Conservation (phyloP, 2,329 filamentous ascomycete genomes). For the Diaporthe vexans region DNA sequence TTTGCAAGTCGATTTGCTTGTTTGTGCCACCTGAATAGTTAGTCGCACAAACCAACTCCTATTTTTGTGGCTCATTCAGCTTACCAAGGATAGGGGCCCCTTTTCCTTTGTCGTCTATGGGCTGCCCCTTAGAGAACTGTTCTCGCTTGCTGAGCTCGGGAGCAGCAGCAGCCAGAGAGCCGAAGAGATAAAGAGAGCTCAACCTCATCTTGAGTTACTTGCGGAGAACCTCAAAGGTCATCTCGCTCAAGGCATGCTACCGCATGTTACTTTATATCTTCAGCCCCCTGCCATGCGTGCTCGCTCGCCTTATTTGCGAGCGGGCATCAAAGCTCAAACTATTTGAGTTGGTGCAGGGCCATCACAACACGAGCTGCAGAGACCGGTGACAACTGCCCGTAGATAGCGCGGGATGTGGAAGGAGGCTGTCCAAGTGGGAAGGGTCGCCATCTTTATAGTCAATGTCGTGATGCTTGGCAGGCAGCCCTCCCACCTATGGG, state of each 20-base stretch:
- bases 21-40: constrained; percentile 67
- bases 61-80: not conserved
- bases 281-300: not conserved
- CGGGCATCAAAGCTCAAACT: constrained; percentile 15
- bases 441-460: constrained; percentile 21
- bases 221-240: not conserved
- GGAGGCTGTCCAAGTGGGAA: constrained; percentile 1
- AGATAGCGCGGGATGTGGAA: constrained; percentile 16
- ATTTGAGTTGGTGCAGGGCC: constrained; percentile 1
- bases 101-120: constrained; percentile 26
- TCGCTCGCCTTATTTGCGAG: constrained; percentile 31
- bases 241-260: not conserved
- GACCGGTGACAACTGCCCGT: not conserved
- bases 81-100: constrained; percentile 21
- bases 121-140: constrained; percentile 8
- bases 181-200: not conserved
- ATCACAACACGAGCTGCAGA: not conserved
- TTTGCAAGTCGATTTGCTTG: constrained; percentile 70
- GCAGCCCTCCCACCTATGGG: not conserved
- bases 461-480: constrained; percentile 28
- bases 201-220: constrained; percentile 3
- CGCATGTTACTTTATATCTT: not conserved
- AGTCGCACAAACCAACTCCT: not conserved
- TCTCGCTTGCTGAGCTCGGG: constrained; percentile 16
- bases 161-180: constrained; percentile 3